phyloP scores from a whole-genome alignment of 2,329 filamentous ascomycete genomes.

The Chaetomium sp. region DNA sequence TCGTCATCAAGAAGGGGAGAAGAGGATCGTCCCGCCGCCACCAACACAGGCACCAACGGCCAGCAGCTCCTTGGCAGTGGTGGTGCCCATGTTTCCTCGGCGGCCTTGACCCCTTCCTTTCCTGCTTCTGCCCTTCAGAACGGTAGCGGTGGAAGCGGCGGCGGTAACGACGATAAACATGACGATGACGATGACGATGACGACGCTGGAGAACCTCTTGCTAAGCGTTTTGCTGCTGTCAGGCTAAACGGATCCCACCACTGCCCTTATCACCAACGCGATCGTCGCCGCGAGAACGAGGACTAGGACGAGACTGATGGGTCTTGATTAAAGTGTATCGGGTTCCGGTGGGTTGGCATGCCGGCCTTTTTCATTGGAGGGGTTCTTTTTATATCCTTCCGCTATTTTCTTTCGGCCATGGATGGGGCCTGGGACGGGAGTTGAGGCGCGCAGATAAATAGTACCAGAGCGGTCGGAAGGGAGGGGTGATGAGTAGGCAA shows the following conservation, averaged over 20 bases:
- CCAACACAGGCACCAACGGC: too few relatives aligned
- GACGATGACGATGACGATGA: slow-evolving; percentile 7
- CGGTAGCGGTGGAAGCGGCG: background rate
- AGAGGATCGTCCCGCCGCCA: background rate
- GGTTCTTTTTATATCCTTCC: too few relatives aligned
- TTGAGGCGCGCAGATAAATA: too few relatives aligned
- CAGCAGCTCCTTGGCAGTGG: too few relatives aligned
- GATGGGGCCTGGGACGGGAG: too few relatives aligned
- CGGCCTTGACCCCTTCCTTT: background rate
- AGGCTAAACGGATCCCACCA: slow-evolving; percentile 46
- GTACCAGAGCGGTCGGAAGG: too few relatives aligned
- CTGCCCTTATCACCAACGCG: background rate
- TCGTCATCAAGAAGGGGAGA: slow-evolving; percentile 11
- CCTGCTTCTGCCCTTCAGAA: background rate
- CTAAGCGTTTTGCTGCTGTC: slow-evolving; percentile 62
- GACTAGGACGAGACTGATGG: too few relatives aligned
- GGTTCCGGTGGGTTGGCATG: background rate
- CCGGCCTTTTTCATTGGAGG: too few relatives aligned
- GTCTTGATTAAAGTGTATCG: background rate
- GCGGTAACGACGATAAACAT: background rate
- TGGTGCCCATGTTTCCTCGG: too few relatives aligned
- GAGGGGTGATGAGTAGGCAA: too few relatives aligned
- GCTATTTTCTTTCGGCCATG: too few relatives aligned
- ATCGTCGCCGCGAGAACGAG: too few relatives aligned
- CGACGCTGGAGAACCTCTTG: slow-evolving; percentile 48